Base-by-base conservation (phyloP, 2,329 filamentous ascomycete genomes). In the Colletotrichum higginsianum region DNA sequence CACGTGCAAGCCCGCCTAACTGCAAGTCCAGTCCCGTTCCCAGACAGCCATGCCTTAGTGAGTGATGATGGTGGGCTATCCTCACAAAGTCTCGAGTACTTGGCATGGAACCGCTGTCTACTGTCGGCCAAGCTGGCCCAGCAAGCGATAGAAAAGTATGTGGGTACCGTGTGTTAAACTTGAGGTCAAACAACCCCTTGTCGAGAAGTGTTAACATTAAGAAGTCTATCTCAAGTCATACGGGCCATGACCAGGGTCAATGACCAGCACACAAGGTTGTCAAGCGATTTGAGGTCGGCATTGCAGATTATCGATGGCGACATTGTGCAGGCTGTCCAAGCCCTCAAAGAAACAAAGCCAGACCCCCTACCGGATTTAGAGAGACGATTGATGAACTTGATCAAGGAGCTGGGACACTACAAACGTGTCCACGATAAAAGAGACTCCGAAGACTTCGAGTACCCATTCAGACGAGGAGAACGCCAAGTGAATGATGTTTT, bases 261-360 rank as follows among this genome's bases (percentile, higher is more conserved):
- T 23, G 8, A 68, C 11, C 40, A 56, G 16, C 55, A 26, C 38
- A 47, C 56, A 15, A 15, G 9, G 23, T 23, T 42, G 21, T 16
- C 57, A n/a, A 40, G 26, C 4, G 65, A 12, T 12, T 30, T 67
- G 73, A 76, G 21, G 67, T 80, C 40, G 35, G 53, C 11, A 40
- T 70, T 82, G 5, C 76, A 75, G 11, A 69, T 60, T 2, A 78
- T 81, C 40, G 77, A 77, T 52, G 80, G 80, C 35, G 81, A 83
- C 60, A 76, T 82, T 40, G 79, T 83, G 4, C 81, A 83, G 64
- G 79, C 80, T 9, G 74, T 82, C 21, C 80, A 83, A 57, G 80
- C 81, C 2, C 73, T 82, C 21, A 83, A 82, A 56, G 81, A 83
- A 56, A 75, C 75, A 2, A 74, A 70, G 3, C 76, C 77, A 3